Conservation (phyloP, 2,329 filamentous ascomycete genomes). For the Claviceps monticola region DNA sequence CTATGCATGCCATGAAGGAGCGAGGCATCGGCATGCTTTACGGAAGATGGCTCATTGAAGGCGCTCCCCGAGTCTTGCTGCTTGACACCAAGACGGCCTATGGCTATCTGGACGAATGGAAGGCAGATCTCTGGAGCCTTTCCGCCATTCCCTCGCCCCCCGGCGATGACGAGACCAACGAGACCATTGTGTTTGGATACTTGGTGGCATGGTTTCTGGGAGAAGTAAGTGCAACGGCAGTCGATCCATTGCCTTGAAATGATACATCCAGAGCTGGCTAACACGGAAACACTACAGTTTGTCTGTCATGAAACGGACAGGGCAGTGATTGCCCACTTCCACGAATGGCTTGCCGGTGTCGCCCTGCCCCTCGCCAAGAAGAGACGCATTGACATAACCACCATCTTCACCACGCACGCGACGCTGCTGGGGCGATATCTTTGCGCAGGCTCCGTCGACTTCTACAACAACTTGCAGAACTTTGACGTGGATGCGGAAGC, state of each 20-base stretch:
- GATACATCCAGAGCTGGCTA: too few relatives aligned
- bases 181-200: conserved; percentile 95
- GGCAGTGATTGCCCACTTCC: conserved; percentile 94
- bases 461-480: conserved; percentile 96
- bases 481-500: conserved; percentile 96
- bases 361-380: conserved; percentile 85
- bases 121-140: conserved; percentile 84
- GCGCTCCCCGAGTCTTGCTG: conserved; percentile 81
- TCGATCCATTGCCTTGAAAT: too few relatives aligned
- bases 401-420: conserved; percentile 96
- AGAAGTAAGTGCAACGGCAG: conserved; percentile 48
- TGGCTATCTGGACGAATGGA: conserved; percentile 88
- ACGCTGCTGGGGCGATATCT: conserved; percentile 91
- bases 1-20: conserved; percentile 85
- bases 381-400: conserved; percentile 89
- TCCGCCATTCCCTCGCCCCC: conserved; percentile 89
- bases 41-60: conserved; percentile 94
- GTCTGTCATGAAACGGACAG: conserved; percentile 83
- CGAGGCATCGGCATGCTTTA: conserved; percentile 84
- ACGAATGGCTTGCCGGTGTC: conserved; percentile 95
- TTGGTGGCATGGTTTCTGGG: conserved; percentile 95
- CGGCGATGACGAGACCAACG: conserved; percentile 88
- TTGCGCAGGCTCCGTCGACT: conserved; percentile 93
- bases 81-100: conserved; percentile 94
- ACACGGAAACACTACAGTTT: conserved; percentile 42